These are phyloP conservation scores for Sugiyamaella xylanicola DNA, from an alignment of 1,139 yeast species.

Conservation along the genomic window DNA sequence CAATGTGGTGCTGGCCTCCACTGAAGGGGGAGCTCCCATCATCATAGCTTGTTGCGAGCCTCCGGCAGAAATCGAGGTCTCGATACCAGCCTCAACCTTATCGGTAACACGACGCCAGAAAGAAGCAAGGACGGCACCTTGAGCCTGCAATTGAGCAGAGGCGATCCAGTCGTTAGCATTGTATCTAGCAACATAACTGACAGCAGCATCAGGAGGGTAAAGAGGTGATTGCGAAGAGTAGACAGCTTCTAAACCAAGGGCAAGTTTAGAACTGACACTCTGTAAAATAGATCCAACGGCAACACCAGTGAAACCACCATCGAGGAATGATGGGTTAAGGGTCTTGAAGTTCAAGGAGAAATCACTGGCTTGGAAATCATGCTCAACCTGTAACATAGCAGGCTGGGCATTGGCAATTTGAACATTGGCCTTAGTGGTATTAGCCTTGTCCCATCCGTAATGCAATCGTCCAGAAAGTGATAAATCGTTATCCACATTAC, in stretches of 20 bases:
- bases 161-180: slow-evolving; percentile 89
- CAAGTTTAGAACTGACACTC: slow-evolving; percentile 77
- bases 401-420: slow-evolving; percentile 92
- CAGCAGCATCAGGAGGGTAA: slow-evolving; percentile 89
- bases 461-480: slow-evolving; percentile 87
- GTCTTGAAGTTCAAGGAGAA: slow-evolving; percentile 87
- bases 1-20: slow-evolving; percentile 89
- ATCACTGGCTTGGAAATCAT: slow-evolving; percentile 89
- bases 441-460: slow-evolving; percentile 84
- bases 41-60: slow-evolving; percentile 61
- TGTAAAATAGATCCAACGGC: slow-evolving; percentile 90
- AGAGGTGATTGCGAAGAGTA: slow-evolving; percentile 76
- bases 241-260: slow-evolving; percentile 91
- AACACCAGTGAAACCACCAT: slow-evolving; percentile 83
- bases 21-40: slow-evolving; percentile 76
- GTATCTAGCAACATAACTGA: slow-evolving; percentile 89
- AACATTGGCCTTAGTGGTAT: slow-evolving; percentile 80
- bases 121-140: slow-evolving; percentile 84
- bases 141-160: slow-evolving; percentile 91
- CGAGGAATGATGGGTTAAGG: slow-evolving; percentile 79
- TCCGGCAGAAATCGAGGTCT: slow-evolving; percentile 80
- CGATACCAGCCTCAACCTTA: slow-evolving; percentile 95
- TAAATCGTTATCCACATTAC: slow-evolving; percentile 84
- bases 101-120: slow-evolving; percentile 94
- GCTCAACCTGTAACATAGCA: slow-evolving; percentile 93